A percentile compares a stretch with the other conserved stretches of the same genome.
These are phyloP conservation scores for Chlorella sp. DNA, from an alignment of 139 green algal species.

Conservation along the genomic window DNA sequence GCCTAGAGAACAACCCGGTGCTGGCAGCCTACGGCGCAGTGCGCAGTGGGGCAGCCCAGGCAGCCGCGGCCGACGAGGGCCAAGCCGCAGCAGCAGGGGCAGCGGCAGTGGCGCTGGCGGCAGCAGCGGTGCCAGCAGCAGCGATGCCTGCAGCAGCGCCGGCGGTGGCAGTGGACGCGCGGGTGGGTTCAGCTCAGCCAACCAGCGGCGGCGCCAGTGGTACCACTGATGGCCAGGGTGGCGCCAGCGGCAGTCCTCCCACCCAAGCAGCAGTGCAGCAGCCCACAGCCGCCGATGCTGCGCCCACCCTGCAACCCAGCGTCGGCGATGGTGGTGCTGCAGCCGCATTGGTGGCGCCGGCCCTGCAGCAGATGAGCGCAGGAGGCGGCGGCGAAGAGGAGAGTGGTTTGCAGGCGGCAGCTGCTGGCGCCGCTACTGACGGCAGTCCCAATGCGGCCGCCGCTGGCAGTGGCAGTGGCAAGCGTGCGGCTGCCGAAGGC, in stretches of 20 bases:
- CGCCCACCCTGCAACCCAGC: neutral
- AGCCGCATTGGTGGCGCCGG: neutral
- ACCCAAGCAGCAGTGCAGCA: neutral
- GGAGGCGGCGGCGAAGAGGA: neutral
- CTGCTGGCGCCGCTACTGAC: neutral
- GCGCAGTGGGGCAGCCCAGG: constrained; percentile 3
- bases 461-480: no score
- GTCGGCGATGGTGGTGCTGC: neutral
- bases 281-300: neutral
- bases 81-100: neutral
- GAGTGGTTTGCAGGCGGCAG: no score
- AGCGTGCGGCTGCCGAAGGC: neutral
- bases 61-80: no score
- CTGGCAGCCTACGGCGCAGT: constrained; percentile 65
- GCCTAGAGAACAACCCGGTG: constrained; percentile 65
- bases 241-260: no score
- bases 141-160: neutral
- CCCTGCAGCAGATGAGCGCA: neutral
- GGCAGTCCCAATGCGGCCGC: no score
- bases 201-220: no score
- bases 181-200: no score
- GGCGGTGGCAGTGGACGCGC: no score
- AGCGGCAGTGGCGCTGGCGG: neutral
- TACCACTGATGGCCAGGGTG: no score
- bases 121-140: neutral